Base-by-base conservation (phyloP, 495 filamentous ascomycete genomes). In the Astrocystis sublimbata region DNA sequence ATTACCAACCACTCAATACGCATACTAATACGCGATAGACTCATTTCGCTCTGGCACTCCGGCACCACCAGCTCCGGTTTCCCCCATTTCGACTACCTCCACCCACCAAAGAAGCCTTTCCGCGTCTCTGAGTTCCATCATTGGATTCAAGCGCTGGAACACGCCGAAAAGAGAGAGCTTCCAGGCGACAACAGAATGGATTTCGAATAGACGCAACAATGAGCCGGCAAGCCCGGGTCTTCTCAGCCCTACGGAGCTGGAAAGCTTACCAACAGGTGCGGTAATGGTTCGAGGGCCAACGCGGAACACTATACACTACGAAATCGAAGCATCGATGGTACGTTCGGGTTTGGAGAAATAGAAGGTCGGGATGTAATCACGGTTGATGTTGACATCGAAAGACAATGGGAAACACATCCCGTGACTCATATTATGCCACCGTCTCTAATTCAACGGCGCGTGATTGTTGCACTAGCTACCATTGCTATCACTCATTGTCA, bases 241-340 rank as follows among this genome's bases (percentile, higher is more conserved):
- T n/a, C 31, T 31, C 2, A 3, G n/a, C 21, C 23, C 35, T 6
- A 26, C 45, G 6, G 58, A 60, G 15, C 46, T 60, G n/a, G 58
- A 60, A 15, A 28, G 31, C 15, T 19, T 46, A n/a, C 41, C 42
- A 21, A 28, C 30, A 10, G 41, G 40, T 30, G 40, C 7, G 2
- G 13, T 43, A 24, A 8, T 35, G 5, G 30, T 40, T 13, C 43
- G 17, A 9, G 46, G 46, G 10, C 38, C 24, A 3, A 10, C 28
- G n/a, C 58, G 35, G 12, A 38, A 49, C 35, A 15, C 12, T 33
- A 4, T 51, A 7, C 49, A 42, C 19, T 51, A 53, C 28, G 58
- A 61, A 23, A 19, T 61, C n/a, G 36, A 33, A 7, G 58, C 47
- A 3, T 53, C 58, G 38, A 28, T 31, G 10, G 45, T 36, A 28